Evolutionary conservation across 1,284 basidiomycete species (phyloP), one percentile per base, ranked within the genome.

Genomic region (Clitocybe nebularis): DNA sequence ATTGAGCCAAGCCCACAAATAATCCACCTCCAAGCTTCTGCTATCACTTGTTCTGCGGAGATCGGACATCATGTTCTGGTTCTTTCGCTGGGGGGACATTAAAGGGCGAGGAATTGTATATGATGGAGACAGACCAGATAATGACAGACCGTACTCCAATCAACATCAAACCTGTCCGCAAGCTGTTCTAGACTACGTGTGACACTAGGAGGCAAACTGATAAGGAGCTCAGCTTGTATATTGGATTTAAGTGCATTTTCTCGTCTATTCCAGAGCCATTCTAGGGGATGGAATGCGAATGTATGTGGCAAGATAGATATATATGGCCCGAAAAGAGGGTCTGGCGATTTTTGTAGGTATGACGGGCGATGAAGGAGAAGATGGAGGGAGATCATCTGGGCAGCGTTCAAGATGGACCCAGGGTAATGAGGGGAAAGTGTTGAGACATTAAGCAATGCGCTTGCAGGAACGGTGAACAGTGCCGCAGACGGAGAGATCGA

Each of bases 1-100:
- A 58, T 82, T 92, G 14, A 94, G 72, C 92, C 92, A 94, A 6
- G 78, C 88, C 90, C 91, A 93, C 5, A 89, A 61, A 49, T 79
- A 85, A 46, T 80, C 74, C 39, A 58, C 47, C 35, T 62, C 44
- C 45, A 52, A 50, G 14, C n/a, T n/a, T n/a, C n/a, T n/a, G n/a
- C n/a, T n/a, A n/a, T n/a, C n/a, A n/a, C n/a, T n/a, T n/a, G n/a
- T n/a, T n/a, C n/a, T 39, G 29, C 44, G 41, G 7, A 36, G 30
- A 21, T 28, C 39, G 3, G 39, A n/a, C 7, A 28, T 28, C 11
- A 38, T 17, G 23, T 16, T 19, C 14, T 17, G 37, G 35, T 36
- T 51, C 23, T 44, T 46, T 53, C 48, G 44, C 66, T 67, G 50
- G 43, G 45, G 35, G 22, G 38, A 17, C 26, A 20, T 51, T 29